These are phyloP conservation scores for Sarcomyxa edulis DNA, from an alignment of 768 basidiomycete species.

Conservation along the genomic window DNA sequence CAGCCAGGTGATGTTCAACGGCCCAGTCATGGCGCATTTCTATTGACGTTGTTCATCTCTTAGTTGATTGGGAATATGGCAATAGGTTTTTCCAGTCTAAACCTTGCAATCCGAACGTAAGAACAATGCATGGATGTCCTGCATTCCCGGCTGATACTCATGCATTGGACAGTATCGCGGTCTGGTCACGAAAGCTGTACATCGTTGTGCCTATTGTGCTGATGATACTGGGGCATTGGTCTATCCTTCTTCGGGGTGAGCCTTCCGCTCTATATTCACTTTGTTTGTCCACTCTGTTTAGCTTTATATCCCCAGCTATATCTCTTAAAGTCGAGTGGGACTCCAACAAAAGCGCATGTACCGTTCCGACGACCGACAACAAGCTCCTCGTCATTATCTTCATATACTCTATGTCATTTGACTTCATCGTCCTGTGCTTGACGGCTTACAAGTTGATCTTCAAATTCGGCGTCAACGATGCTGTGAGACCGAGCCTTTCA, in stretches of 20 bases:
- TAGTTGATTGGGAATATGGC: conserved; percentile 57
- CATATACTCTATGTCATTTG: conserved; percentile 73
- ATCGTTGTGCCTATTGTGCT: conserved; percentile 46
- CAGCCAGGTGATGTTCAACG: conserved; percentile 36
- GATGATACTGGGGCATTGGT: conserved; percentile 69
- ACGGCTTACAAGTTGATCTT: conserved; percentile 58
- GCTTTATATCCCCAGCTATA: conserved; percentile 35
- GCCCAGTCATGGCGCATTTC: conserved; percentile 2
- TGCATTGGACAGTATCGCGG: conserved; percentile 47
- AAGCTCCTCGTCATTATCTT: conserved; percentile 58
- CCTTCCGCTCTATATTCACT: background rate
- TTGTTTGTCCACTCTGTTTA: conserved; percentile 1
- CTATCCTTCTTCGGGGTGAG: conserved; percentile 61
- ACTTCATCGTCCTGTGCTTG: conserved; percentile 55
- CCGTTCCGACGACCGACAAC: conserved; percentile 55
- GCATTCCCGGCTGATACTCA: background rate
- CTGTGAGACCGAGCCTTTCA: conserved; percentile 50
- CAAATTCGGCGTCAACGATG: conserved; percentile 21
- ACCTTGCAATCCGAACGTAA: conserved; percentile 64
- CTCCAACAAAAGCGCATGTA: conserved; percentile 41
- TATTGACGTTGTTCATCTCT: conserved; percentile 1
- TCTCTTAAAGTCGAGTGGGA: conserved; percentile 58
- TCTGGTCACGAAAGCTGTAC: conserved; percentile 57
- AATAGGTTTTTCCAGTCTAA: conserved; percentile 67
- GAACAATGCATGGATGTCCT: conserved; percentile 16